Percentiles rank a stretch among this genome's conserved stretches.
Conservation (phyloP, 768 basidiomycete genomes). For the Podaxis pistillaris region DNA sequence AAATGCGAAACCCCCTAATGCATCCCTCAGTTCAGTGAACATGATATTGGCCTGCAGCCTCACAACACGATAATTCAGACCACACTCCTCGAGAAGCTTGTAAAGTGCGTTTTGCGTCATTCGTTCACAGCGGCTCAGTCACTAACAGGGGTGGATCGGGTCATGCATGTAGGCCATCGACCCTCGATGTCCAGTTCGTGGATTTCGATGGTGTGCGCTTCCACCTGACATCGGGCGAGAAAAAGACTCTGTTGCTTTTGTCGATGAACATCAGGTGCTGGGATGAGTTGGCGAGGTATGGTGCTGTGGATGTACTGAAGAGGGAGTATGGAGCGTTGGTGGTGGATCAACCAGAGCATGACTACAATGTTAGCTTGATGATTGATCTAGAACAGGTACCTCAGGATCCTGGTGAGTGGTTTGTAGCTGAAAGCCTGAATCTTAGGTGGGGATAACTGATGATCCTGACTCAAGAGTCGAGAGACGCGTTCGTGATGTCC, state of each 20-base stretch:
- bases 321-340: conserved; percentile 83
- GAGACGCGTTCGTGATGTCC: conserved; percentile 77
- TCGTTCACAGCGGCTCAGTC: not conserved
- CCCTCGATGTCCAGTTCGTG: conserved; percentile 93
- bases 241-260: conserved; percentile 77
- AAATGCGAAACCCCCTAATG: not conserved
- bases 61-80: conserved; percentile 93
- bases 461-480: conserved; percentile 53
- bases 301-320: conserved; percentile 74
- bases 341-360: conserved; percentile 68
- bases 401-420: conserved; percentile 64
- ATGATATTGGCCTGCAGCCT: conserved; percentile 44
- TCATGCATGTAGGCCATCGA: conserved; percentile 63
- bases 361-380: conserved; percentile 84
- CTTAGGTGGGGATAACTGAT: not conserved
- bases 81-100: conserved; percentile 81
- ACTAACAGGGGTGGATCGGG: conserved; percentile 16
- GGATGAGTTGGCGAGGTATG: conserved; percentile 88
- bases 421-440: not conserved
- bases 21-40: not conserved
- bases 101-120: conserved; percentile 52
- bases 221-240: conserved; percentile 84
- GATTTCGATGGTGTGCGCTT: conserved; percentile 98
- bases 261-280: conserved; percentile 99
- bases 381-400: conserved; percentile 89